Evolutionary conservation across 2,329 filamentous ascomycete species (phyloP).

Genomic region (Cytospora chrysosperma): DNA sequence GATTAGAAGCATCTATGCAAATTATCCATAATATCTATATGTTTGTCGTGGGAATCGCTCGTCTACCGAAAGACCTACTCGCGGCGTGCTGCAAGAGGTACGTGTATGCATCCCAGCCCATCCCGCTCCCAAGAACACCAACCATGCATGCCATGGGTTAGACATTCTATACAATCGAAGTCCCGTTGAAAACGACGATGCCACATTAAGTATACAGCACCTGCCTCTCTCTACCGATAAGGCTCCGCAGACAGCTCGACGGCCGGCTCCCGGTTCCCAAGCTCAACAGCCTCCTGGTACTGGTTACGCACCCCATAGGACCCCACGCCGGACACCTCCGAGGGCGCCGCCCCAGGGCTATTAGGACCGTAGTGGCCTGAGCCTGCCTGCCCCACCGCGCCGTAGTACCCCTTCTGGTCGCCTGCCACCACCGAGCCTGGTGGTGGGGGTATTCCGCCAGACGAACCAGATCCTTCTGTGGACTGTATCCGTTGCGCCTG

Average conservation of each 20-base stretch:
- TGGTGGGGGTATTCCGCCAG: too few relatives aligned
- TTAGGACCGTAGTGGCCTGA: neutral
- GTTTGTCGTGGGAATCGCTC: neutral
- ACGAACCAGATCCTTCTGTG: neutral
- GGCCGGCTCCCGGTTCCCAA: neutral
- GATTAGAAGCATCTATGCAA: neutral
- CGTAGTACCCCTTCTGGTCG: neutral
- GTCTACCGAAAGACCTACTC: neutral
- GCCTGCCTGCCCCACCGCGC: neutral
- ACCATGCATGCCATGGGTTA: neutral
- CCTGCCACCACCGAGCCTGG: neutral
- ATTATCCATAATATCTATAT: neutral
- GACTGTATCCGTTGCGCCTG: neutral
- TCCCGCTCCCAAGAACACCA: neutral
- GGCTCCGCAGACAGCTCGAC: slow-evolving; percentile 12
- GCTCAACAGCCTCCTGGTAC: slow-evolving; percentile 10
- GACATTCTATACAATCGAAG: too few relatives aligned
- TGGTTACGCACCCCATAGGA: slow-evolving; percentile 1
- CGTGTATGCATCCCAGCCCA: neutral
- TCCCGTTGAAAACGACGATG: too few relatives aligned
- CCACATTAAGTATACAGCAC: neutral
- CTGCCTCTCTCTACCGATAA: neutral
- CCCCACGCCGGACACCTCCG: slow-evolving; percentile 5
- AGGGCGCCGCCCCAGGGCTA: neutral
- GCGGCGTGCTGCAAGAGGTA: neutral